Evolutionary conservation across 306 rosid genomes (phyloP).

Genomic region (Rubus parviflorus): DNA sequence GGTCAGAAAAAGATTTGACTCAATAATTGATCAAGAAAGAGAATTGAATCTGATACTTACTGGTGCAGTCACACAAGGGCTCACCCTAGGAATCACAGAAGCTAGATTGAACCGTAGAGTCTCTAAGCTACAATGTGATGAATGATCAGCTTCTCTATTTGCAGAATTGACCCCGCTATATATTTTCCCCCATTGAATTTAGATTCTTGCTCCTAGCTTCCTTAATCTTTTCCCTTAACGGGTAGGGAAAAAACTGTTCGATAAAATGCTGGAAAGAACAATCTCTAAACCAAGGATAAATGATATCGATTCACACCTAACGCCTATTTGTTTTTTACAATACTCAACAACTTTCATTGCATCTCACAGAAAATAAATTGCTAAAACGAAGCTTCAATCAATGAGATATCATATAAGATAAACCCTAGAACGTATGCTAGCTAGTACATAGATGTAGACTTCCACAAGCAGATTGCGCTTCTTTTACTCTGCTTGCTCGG

Average conservation of each 20-base stretch:
- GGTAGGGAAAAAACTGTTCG: too few species aligned
- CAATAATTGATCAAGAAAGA: constrained; percentile 9
- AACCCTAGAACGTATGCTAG: neutral
- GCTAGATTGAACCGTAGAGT: neutral
- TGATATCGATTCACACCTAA: too few species aligned
- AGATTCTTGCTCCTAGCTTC: too few species aligned
- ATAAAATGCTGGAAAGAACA: too few species aligned
- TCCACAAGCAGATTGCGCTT: neutral
- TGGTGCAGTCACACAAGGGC: neutral
- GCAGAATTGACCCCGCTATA: too few species aligned
- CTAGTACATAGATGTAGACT: too few species aligned
- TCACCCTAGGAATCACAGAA: neutral
- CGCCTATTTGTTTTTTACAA: too few species aligned
- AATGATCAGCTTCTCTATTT: neutral
- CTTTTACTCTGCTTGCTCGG: neutral
- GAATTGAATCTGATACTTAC: neutral
- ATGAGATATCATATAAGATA: neutral
- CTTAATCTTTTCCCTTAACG: too few species aligned
- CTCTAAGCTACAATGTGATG: constrained; percentile 9
- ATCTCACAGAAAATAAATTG: neutral
- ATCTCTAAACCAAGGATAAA: too few species aligned
- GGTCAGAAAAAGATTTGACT: neutral
- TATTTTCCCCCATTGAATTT: too few species aligned
- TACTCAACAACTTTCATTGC: too few species aligned
- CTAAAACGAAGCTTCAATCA: neutral